Evolutionary conservation across 2,329 filamentous ascomycete genomes (phyloP).

Genomic region (Gaeumannomyces tritici): DNA sequence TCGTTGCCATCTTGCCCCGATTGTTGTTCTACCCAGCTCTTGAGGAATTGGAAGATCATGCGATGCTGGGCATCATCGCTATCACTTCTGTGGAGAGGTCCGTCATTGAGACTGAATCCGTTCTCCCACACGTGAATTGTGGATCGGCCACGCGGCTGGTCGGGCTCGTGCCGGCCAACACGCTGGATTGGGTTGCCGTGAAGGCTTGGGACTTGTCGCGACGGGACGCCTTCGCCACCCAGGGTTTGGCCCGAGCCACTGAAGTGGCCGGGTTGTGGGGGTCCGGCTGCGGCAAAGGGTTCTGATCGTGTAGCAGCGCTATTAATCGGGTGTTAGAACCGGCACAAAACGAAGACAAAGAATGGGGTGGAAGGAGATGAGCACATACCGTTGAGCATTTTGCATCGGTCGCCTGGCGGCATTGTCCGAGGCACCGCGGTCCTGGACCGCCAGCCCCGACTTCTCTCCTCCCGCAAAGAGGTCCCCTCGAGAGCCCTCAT

Average conservation of each 20-base stretch:
- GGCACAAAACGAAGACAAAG: neutral
- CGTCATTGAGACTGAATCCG: constrained; percentile 79
- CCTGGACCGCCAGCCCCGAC: constrained; percentile 61
- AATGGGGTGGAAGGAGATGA: neutral
- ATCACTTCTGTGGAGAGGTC: constrained; percentile 51
- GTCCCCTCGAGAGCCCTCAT: constrained; percentile 53
- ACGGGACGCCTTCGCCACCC: constrained; percentile 67
- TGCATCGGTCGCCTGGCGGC: constrained; percentile 24
- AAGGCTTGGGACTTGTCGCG: constrained; percentile 57
- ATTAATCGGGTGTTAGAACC: neutral
- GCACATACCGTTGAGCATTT: constrained; percentile 51
- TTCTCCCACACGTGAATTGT: constrained; percentile 74
- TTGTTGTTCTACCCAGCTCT: no score
- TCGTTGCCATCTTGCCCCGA: no score
- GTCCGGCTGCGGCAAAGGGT: constrained; percentile 38
- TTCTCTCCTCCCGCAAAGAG: constrained; percentile 81
- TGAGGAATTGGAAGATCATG: no score
- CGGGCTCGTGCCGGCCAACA: constrained; percentile 21
- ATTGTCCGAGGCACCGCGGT: constrained; percentile 16
- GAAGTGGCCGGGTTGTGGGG: constrained; percentile 51
- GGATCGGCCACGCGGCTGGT: constrained; percentile 42
- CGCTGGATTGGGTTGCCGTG: constrained; percentile 17
- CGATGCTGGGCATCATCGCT: no score
- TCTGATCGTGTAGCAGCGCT: constrained; percentile 47
- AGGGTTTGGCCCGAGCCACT: constrained; percentile 56